A percentile compares a stretch with the other conserved stretches of the same genome.
Evolutionary conservation across 2,329 filamentous ascomycete species (phyloP).

Genomic region (Fusarium chlamydosporum): DNA sequence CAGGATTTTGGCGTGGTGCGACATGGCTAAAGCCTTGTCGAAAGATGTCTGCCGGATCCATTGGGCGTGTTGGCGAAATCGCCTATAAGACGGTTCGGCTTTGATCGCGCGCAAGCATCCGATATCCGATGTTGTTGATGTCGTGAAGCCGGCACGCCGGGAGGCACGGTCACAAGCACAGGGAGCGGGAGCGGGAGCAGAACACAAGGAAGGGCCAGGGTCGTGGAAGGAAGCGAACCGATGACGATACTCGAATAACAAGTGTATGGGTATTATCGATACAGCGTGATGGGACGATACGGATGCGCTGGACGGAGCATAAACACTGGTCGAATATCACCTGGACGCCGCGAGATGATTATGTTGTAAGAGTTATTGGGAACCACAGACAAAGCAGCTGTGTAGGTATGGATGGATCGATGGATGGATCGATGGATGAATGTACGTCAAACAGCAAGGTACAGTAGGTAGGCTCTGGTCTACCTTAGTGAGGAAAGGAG

Average conservation of each 20-base stretch:
- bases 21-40: conserved; percentile 68
- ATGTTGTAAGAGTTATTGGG: conserved; percentile 22
- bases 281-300: neutral
- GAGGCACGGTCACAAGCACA: conserved; percentile 32
- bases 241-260: conserved; percentile 15
- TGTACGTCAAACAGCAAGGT: conserved; percentile 29
- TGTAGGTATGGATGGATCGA: conserved; percentile 27
- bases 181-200: conserved; percentile 20
- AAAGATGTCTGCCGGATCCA: conserved; percentile 73
- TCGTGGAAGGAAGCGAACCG: conserved; percentile 17
- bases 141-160: conserved; percentile 38
- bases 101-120: conserved; percentile 31
- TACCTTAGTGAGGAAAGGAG: conserved; percentile 39
- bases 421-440: conserved; percentile 11
- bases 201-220: conserved; percentile 23
- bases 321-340: conserved; percentile 14
- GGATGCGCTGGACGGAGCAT: conserved; percentile 11
- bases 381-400: conserved; percentile 21
- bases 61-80: conserved; percentile 51
- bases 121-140: conserved; percentile 25
- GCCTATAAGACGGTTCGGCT: conserved; percentile 16
- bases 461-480: conserved; percentile 22
- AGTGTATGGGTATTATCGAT: conserved; percentile 18
- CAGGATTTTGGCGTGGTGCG: conserved; percentile 57
- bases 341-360: conserved; percentile 22